Evolutionary conservation across 2,329 filamentous ascomycete species (phyloP).

Genomic region (Venturia oleaginea): DNA sequence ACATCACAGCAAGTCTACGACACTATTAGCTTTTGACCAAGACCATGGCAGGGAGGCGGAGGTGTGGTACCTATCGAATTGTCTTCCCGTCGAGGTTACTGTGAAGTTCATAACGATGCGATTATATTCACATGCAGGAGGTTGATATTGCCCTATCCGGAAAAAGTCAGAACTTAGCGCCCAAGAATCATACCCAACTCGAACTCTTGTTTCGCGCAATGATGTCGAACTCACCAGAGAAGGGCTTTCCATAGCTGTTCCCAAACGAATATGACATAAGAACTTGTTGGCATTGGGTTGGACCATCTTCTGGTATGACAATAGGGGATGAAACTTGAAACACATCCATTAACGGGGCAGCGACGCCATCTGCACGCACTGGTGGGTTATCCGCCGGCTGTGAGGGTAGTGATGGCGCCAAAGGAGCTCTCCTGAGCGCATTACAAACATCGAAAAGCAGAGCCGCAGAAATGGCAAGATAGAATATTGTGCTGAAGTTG

Average conservation of each 20-base stretch:
- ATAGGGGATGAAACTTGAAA: slow-evolving; percentile 59
- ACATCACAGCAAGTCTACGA: slow-evolving; percentile 10
- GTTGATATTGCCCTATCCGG: slow-evolving; percentile 53
- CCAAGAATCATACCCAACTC: background rate
- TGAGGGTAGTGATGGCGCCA: background rate
- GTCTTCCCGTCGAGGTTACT: slow-evolving; percentile 59
- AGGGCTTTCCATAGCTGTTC: slow-evolving; percentile 62
- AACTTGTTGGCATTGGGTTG: slow-evolving; percentile 20
- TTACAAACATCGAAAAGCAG: background rate
- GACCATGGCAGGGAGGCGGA: background rate
- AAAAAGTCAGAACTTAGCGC: background rate
- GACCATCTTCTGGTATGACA: background rate
- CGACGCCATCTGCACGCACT: slow-evolving; percentile 10
- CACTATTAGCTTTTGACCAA: background rate
- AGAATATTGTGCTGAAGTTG: background rate
- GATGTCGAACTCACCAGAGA: slow-evolving; percentile 47
- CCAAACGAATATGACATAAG: slow-evolving; percentile 65
- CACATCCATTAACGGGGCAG: slow-evolving; percentile 43
- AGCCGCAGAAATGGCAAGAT: background rate
- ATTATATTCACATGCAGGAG: slow-evolving; percentile 63
- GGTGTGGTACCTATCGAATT: slow-evolving; percentile 48
- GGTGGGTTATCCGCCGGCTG: too few relatives aligned
- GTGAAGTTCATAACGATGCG: slow-evolving; percentile 69
- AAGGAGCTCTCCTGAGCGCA: background rate
- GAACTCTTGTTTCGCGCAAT: background rate